Base-by-base conservation (phyloP, 75 land plant species). In the Pseudotsuga menziesii region DNA sequence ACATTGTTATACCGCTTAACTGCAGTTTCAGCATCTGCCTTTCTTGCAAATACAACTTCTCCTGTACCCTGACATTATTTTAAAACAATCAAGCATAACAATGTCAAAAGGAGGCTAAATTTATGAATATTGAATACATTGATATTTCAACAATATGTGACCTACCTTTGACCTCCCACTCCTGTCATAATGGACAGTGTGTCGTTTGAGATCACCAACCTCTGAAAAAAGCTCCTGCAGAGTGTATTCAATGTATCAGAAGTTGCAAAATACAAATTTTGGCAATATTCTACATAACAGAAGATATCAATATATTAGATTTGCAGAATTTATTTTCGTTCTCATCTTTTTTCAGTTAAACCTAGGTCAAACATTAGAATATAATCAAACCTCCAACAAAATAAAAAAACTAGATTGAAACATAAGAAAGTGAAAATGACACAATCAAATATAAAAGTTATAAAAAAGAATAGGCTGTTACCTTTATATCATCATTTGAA, bases 161-260 rank as follows among this genome's bases (percentile, higher is more conserved):
- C 64, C 27, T 81, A 94, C 99, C 99, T 96, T 94, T 23, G 99
- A 96, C 78, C 99, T 86, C 57, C 99, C 99, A 82, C 93, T 94
- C 70, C 90, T 86, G 67, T 96, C 99, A 83, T 96, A 96, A 75
- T 96, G 89, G 56, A 96, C 82, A 25, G 89, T 57, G 70, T 85
- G 85, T 1, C 92, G 85, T 75, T 94, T 94, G 64, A 96, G 77
- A 70, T 94, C 99, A 58, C 99, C 99, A 62, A 96, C 92, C 76
- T 96, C 99, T 35, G 98, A 83, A 77, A 96, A 96, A 20, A 96
- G 90, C 77, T 96, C 99, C 99, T 96, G 93, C 73, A 78, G 4
- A 74, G 19, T 39, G 27, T 19, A 66, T 67, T 25, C 16, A n/a
- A 73, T 26, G 9, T 0, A 55, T 17, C 9, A 22, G 0, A 15